Evolutionary conservation across 768 basidiomycete species (phyloP), one percentile per base, ranked within the genome.

Genomic region (Mycena indigotica): DNA sequence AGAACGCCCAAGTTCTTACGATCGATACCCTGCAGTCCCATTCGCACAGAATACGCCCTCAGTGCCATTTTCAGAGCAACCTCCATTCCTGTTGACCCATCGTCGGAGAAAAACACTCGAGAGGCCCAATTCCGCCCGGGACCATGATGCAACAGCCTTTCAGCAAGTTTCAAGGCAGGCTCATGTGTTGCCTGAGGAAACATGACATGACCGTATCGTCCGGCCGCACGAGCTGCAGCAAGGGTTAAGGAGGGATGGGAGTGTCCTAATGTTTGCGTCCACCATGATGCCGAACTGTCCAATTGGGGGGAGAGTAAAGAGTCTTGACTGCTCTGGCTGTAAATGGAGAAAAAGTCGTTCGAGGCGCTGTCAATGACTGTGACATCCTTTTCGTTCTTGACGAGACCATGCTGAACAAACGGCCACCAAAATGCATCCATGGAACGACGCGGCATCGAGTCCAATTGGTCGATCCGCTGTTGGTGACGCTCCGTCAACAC

Each of bases 21-120:
- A 25, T 77, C 76, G 10, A 56, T 35, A 5, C 71, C 66, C 21
- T 73, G 67, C 5, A 83, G 65, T 17, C 71, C 66, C 15, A 80
- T 64, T 19, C 78, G 75, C 30, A 72, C 62, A 15, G 82, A 74
- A 60, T 80, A 88, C 2, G 88, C 85, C 24, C 95, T 81, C 40
- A 98, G 73, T 0, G 93, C 96, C 96, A 98, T 98, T 73, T 98
- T 98, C 57, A 98, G 74, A 12, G 93, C 96, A n/a, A 96, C 88
- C 70, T 98, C 96, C 87, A 96, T 95, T 5, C 87, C 96, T 0
- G 96, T 98, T 21, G 93, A 93, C 15, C 96, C 96, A 63, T 98
- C 89, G 67, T 98, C 96, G 4, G 91, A 92, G 72, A 91, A 93
- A 75, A 96, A 98, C 3, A 85, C 96, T 19, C 93, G 84, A 6